Evolutionary conservation across 2,329 filamentous ascomycete species (phyloP).

Genomic region (Berkeleyomyces rouxiae): DNA sequence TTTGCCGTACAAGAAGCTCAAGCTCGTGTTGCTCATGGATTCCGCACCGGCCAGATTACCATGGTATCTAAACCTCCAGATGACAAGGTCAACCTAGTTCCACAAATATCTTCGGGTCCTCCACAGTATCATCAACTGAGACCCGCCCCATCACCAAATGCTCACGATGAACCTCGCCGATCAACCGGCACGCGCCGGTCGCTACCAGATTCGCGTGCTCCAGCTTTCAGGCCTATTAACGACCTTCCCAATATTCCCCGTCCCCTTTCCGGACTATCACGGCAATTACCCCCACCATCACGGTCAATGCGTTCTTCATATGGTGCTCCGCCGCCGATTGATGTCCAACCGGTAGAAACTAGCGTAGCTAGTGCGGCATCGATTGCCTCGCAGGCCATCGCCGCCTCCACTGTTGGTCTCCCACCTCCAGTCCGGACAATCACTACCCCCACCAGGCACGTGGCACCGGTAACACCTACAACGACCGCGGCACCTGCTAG

Average conservation of each 20-base stretch:
- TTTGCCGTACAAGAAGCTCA: slow-evolving; percentile 36
- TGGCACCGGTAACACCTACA: neutral
- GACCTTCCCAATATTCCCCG: slow-evolving; percentile 1
- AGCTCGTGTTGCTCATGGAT: slow-evolving; percentile 24
- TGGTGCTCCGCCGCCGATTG: neutral
- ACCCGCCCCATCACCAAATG: slow-evolving; percentile 1
- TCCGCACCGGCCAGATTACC: slow-evolving; percentile 15
- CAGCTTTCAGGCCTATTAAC: slow-evolving; percentile 5
- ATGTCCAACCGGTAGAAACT: neutral
- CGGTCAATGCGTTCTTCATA: neutral
- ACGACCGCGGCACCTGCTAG: neutral
- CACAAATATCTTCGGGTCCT: slow-evolving; percentile 10
- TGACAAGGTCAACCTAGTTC: slow-evolving; percentile 8
- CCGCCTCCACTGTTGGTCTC: neutral
- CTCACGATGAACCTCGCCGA: neutral
- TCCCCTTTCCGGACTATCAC: neutral
- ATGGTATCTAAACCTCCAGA: slow-evolving; percentile 17
- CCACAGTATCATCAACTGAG: slow-evolving; percentile 12
- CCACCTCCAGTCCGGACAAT: neutral
- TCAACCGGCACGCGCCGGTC: slow-evolving; percentile 1
- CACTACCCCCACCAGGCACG: neutral
- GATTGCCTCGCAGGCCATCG: neutral
- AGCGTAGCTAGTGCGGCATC: neutral
- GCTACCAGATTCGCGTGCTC: slow-evolving; percentile 7
- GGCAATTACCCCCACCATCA: neutral